Evolutionary conservation across 2,329 filamentous ascomycete species (phyloP).

Genomic region (Phaeosphaeria sp.): DNA sequence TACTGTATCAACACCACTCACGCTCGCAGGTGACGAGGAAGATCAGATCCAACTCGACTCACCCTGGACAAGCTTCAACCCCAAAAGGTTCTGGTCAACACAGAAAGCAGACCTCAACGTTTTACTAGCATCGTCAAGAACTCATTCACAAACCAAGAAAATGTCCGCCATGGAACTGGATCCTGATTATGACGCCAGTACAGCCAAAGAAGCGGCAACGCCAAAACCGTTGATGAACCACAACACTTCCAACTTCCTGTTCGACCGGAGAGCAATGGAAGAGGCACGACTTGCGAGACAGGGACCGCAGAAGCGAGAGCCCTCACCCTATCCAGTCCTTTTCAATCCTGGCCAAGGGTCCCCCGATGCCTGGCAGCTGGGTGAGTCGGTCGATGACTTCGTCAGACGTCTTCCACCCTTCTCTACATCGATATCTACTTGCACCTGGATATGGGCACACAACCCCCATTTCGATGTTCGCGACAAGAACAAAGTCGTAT

Average conservation of each 20-base stretch:
- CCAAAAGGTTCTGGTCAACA: constrained; percentile 24
- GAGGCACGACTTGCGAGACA: constrained; percentile 15
- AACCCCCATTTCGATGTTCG: constrained; percentile 64
- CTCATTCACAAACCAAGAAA: neutral
- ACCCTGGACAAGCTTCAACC: constrained; percentile 21
- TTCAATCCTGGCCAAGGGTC: constrained; percentile 65
- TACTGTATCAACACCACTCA: constrained; percentile 1
- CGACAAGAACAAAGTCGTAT: constrained; percentile 16
- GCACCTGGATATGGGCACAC: constrained; percentile 75
- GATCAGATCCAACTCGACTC: constrained; percentile 30
- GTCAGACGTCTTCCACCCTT: constrained; percentile 71
- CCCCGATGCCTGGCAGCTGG: constrained; percentile 64
- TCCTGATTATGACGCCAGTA: neutral
- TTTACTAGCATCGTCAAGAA: constrained; percentile 17
- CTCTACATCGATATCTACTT: constrained; percentile 53
- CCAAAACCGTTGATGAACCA: constrained; percentile 5
- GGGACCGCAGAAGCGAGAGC: constrained; percentile 17
- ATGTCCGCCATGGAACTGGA: neutral
- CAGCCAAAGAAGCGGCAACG: constrained; percentile 1
- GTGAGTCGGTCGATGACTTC: constrained; percentile 70
- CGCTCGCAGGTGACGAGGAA: constrained; percentile 34
- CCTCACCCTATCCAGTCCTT: constrained; percentile 14
- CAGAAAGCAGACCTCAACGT: constrained; percentile 34
- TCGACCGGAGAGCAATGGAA: constrained; percentile 20
- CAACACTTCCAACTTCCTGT: constrained; percentile 6